A percentile compares a stretch with the other conserved stretches of the same genome.
These are phyloP conservation scores for Gaeumannomyces tritici DNA, from an alignment of 2,329 filamentous ascomycete genomes.

Conservation along the genomic window DNA sequence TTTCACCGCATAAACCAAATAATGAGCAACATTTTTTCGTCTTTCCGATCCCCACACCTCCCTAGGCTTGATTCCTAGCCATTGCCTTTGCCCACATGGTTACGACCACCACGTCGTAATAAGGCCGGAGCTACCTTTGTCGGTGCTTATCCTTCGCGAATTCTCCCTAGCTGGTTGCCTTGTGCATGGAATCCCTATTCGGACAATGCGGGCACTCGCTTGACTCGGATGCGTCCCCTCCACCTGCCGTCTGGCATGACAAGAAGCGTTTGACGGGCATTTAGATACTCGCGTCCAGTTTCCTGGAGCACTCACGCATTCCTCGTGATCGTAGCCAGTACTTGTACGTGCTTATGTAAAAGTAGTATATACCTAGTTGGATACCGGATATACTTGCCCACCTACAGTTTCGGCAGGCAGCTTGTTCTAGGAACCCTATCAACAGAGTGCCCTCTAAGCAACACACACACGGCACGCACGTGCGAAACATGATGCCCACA, in stretches of 20 bases:
- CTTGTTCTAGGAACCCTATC: background rate
- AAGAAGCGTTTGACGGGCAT: background rate
- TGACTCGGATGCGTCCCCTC: background rate
- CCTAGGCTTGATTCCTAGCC: constrained; percentile 5
- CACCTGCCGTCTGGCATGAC: background rate
- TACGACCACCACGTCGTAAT: background rate
- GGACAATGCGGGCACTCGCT: background rate
- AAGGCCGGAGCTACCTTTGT: too few species aligned
- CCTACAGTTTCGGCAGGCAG: background rate
- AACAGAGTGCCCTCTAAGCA: background rate
- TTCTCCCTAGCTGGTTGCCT: background rate
- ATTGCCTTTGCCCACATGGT: constrained; percentile 11
- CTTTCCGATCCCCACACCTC: background rate
- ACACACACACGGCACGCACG: too few species aligned
- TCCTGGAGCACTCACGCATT: background rate
- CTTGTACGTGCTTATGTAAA: too few species aligned
- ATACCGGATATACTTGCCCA: background rate
- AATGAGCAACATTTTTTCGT: too few species aligned
- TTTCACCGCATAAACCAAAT: too few species aligned
- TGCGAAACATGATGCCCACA: too few species aligned
- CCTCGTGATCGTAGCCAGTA: background rate
- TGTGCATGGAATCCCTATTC: background rate
- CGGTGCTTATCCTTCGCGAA: background rate
- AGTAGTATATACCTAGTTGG: background rate
- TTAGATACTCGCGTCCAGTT: background rate